Evolutionary conservation across 2,329 filamentous ascomycete species (phyloP).

Genomic region (Sporothrix sp.): DNA sequence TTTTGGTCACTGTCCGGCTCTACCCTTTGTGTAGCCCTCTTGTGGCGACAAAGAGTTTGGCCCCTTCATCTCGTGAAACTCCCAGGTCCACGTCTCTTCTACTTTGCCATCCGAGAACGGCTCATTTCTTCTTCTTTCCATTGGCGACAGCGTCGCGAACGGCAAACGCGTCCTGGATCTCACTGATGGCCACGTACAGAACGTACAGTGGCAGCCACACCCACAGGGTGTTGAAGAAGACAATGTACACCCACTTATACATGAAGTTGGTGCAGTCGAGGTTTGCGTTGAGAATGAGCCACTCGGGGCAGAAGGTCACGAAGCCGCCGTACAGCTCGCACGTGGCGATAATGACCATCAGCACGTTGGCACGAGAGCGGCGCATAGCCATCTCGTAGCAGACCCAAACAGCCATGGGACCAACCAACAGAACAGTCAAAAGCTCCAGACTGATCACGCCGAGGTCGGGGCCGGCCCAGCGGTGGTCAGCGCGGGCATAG

Average conservation of each 20-base stretch:
- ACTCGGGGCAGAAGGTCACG: conserved; percentile 64
- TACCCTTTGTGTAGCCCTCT: too few relatives aligned
- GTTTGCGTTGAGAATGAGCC: conserved; percentile 52
- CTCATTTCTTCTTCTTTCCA: conserved; percentile 26
- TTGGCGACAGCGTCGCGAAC: conserved; percentile 26
- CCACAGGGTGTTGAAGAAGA: conserved; percentile 62
- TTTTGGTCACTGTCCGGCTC: too few relatives aligned
- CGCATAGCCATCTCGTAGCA: conserved; percentile 48
- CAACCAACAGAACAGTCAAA: conserved; percentile 54
- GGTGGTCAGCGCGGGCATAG: conserved; percentile 52
- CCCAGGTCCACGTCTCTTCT: not conserved
- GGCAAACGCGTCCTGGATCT: conserved; percentile 46
- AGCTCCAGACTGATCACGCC: conserved; percentile 55
- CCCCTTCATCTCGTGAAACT: not conserved
- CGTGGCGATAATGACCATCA: conserved; percentile 56
- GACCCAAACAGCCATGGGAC: conserved; percentile 48
- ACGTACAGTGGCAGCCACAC: conserved; percentile 53
- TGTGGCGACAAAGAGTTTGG: not conserved
- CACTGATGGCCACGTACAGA: conserved; percentile 43
- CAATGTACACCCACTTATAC: conserved; percentile 57
- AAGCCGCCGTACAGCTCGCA: conserved; percentile 60
- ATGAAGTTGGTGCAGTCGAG: conserved; percentile 58
- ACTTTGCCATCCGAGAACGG: not conserved
- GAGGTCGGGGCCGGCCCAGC: conserved; percentile 55
- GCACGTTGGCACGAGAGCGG: conserved; percentile 42